Evolutionary conservation across 805 yeast species (phyloP), one percentile per base, ranked within the genome.

Genomic region (Ogataea pilisensis): DNA sequence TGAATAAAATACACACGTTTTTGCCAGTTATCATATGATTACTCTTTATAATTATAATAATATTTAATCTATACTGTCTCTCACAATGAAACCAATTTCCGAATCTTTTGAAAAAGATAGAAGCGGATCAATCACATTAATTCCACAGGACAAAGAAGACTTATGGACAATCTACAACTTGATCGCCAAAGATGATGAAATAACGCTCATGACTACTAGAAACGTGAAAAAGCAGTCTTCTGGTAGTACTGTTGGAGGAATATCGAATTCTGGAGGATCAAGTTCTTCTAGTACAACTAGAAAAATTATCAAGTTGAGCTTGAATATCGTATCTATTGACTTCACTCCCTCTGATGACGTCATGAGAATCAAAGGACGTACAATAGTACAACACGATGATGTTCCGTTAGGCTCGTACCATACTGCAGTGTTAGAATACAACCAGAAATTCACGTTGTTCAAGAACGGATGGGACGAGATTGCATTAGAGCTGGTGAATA

Each of bases 141-240:
- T 79, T 3, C 90, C 97, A 0, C 85, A 90, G 54, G 98, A 93
- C 53, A 78, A 84, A 35, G 97, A 91, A 53, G 99, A 91, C 60
- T 69, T 93, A 45, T 93, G 96, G 88, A 80, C 85, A 20, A 57
- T 87, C 4, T 88, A 88, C 67, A 93, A 91, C 55, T 66, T 93
- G 20, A 70, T 93, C 3, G 82, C 80, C 37, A 75, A 76, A 41
- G 85, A 82, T 17, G 98, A 93, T 64, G 81, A 77, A 48, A 70
- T 91, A 5, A 76, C 78, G 43, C 66, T 90, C 40, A 72, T 73
- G 45, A 85, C 96, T 9, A 66, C 73, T 49, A 69, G 95, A 61
- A 82, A 82, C 53, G 73, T 85, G 26, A 71, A 70, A 47, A 65
- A 64, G 36, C 51, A 48, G 17, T 39, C 51, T 11, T 8, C 26